Conservation (phyloP, 208 protist genomes). For the Acanthamoeba healyi region DNA sequence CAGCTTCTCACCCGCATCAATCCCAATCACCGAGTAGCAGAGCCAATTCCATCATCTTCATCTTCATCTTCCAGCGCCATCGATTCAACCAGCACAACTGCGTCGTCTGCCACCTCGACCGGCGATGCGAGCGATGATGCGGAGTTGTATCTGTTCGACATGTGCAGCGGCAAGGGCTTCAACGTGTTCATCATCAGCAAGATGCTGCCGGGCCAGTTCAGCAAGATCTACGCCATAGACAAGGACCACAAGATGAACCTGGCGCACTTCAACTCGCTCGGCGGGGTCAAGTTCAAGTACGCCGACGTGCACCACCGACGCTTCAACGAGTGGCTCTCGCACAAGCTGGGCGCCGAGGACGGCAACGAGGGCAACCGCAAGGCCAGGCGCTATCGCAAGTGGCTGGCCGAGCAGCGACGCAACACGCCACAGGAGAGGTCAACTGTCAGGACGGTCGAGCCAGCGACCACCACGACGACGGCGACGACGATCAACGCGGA, state of each 20-base stretch:
- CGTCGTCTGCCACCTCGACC: not conserved
- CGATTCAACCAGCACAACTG: not conserved
- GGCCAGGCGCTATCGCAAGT: slow-evolving; percentile 24
- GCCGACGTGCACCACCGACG: slow-evolving; percentile 51
- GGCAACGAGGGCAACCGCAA: slow-evolving; percentile 63
- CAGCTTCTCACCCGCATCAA: not conserved
- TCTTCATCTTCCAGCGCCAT: not conserved
- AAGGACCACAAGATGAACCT: slow-evolving; percentile 66
- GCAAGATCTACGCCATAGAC: slow-evolving; percentile 59
- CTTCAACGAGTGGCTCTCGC: slow-evolving; percentile 42
- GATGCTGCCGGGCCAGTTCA: slow-evolving; percentile 57
- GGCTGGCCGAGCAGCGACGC: slow-evolving; percentile 13
- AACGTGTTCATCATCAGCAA: slow-evolving; percentile 57
- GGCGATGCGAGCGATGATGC: not conserved
- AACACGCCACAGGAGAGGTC: not conserved
- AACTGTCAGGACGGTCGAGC: not conserved
- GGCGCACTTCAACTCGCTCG: slow-evolving; percentile 32
- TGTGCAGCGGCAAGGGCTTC: slow-evolving; percentile 65
- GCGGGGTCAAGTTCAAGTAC: slow-evolving; percentile 51
- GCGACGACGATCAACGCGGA: not conserved
- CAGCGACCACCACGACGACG: not conserved
- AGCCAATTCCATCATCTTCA: not conserved
- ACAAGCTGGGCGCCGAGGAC: not conserved
- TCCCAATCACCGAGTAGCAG: not conserved
- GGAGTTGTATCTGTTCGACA: slow-evolving; percentile 46